Evolutionary conservation across 345 rosid genomes (phyloP).

Genomic region (Eucalyptus cloeziana): DNA sequence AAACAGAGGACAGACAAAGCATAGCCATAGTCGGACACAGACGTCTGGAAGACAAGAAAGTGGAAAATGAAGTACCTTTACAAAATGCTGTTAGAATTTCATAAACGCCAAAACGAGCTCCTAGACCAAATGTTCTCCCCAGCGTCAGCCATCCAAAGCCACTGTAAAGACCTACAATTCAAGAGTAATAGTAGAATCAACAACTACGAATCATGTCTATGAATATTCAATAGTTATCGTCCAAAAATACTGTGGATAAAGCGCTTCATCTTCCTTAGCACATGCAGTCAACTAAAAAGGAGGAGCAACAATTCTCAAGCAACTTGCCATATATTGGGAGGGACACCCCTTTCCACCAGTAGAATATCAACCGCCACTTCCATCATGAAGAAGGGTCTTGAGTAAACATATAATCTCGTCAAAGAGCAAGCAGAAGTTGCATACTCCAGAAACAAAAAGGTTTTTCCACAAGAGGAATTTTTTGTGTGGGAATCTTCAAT

Average conservation of each 20-base stretch:
- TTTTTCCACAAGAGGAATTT: background rate
- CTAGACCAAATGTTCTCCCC: conserved; percentile 60
- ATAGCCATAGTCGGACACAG: background rate
- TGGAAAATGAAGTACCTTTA: conserved; percentile 38
- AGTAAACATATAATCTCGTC: background rate
- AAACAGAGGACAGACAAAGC: background rate
- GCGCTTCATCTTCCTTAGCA: background rate
- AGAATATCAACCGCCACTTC: background rate
- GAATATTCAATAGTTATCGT: background rate
- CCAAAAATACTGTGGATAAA: background rate
- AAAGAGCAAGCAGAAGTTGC: background rate
- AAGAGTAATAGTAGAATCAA: background rate
- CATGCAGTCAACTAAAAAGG: background rate
- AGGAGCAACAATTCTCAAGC: background rate
- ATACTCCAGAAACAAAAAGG: background rate
- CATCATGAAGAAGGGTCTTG: background rate
- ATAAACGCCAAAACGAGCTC: conserved; percentile 74
- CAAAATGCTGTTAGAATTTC: conserved; percentile 71
- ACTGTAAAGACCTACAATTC: conserved; percentile 54
- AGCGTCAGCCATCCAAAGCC: conserved; percentile 61
- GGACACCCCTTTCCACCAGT: background rate
- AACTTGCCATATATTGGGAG: background rate
- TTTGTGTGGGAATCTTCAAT: background rate
- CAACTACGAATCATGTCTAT: background rate
- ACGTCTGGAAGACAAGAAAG: background rate